Evolutionary conservation across 371 early-diverging fungal species (phyloP).

Genomic region (Lichtheimia ornata): DNA sequence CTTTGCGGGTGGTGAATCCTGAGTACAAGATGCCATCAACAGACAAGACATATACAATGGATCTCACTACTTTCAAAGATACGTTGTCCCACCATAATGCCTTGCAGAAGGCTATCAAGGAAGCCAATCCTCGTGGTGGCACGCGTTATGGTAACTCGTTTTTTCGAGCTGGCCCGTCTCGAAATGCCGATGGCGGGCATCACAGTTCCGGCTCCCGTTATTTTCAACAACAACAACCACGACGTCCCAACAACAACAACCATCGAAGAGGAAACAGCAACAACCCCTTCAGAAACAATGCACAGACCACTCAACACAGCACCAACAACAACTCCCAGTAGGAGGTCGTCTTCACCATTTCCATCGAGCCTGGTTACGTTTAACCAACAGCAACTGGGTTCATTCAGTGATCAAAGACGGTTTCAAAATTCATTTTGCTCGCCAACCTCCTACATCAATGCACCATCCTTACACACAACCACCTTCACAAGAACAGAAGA

Average conservation of each 20-base stretch:
- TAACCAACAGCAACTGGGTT: not conserved
- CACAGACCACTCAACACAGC: not conserved
- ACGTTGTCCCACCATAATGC: not conserved
- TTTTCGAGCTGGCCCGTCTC: not conserved
- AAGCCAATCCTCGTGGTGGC: not conserved
- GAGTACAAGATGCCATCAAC: too few species aligned
- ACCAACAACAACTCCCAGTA: not conserved
- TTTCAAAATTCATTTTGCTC: not conserved
- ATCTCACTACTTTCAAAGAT: not conserved
- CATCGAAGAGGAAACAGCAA: not conserved
- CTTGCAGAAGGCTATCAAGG: not conserved
- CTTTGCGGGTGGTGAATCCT: too few species aligned
- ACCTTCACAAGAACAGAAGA: too few species aligned
- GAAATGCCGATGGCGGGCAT: not conserved
- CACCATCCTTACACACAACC: too few species aligned
- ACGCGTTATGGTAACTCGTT: not conserved
- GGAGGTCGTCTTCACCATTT: not conserved
- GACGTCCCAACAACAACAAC: not conserved
- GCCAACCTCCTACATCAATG: too few species aligned
- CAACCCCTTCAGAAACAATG: not conserved
- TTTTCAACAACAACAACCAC: not conserved
- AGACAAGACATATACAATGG: conserved; percentile 4
- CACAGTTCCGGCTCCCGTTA: not conserved
- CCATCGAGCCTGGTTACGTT: not conserved
- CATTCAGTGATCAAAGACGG: not conserved